phyloP scores from a whole-genome alignment of 805 yeast genomes.

The Pichia pseudocactophila region DNA sequence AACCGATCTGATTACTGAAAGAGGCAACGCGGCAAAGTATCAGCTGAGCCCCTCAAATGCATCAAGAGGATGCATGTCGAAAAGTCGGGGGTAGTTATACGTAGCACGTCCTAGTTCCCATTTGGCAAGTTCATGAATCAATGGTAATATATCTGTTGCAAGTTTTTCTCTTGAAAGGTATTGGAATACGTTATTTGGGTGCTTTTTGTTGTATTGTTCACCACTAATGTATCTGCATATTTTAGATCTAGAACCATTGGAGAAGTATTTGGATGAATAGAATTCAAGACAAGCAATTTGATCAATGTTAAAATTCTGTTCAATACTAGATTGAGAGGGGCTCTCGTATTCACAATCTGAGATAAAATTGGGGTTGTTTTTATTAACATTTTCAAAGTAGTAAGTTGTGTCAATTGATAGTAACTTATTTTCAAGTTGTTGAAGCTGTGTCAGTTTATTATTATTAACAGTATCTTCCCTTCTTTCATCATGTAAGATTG shows the following conservation, averaged over 20 bases:
- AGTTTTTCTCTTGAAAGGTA: slow-evolving; percentile 11
- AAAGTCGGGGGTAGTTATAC: slow-evolving; percentile 1
- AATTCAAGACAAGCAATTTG: slow-evolving; percentile 15
- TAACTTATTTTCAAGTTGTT: neutral
- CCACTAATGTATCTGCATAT: slow-evolving; percentile 14
- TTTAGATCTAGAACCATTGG: slow-evolving; percentile 20
- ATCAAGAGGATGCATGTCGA: slow-evolving; percentile 6
- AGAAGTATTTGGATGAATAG: slow-evolving; percentile 20
- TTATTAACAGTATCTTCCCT: neutral
- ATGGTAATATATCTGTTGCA: slow-evolving; percentile 20
- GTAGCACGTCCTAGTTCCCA: neutral
- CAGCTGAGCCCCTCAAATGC: slow-evolving; percentile 2
- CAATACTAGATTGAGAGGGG: neutral
- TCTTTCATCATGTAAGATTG: neutral
- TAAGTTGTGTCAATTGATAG: neutral
- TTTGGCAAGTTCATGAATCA: slow-evolving; percentile 24
- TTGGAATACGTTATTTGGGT: slow-evolving; percentile 19
- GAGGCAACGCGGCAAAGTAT: neutral
- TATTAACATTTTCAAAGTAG: neutral
- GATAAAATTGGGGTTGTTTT: neutral
- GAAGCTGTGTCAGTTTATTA: neutral
- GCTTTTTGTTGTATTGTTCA: slow-evolving; percentile 15
- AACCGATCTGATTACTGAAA: slow-evolving; percentile 1
- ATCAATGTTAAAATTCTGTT: neutral
- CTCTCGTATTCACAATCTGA: neutral